These are phyloP conservation scores for Fusarium praegraminearum DNA, from an alignment of 2,329 filamentous ascomycete genomes.

Conservation along the genomic window DNA sequence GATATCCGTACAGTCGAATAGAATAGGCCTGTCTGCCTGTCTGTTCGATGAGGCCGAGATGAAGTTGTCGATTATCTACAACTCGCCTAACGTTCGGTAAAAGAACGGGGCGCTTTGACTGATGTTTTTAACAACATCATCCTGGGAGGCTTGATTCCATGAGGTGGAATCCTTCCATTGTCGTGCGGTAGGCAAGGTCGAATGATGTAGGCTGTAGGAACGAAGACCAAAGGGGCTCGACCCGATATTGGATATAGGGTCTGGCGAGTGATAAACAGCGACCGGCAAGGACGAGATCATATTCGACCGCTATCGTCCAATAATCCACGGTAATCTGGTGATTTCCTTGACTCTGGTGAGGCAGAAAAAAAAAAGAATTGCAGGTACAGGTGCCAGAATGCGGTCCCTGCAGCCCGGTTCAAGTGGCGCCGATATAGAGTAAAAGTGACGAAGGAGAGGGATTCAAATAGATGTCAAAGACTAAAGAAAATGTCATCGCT, in stretches of 20 bases:
- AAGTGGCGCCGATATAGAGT: conserved; percentile 7
- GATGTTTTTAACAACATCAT: conserved; percentile 13
- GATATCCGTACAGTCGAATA: background rate
- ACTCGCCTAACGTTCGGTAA: conserved; percentile 31
- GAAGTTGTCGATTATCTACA: conserved; percentile 11
- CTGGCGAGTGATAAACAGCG: conserved; percentile 1
- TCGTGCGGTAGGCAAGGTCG: conserved; percentile 27
- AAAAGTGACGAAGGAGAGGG: background rate
- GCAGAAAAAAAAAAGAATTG: background rate
- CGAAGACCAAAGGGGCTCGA: conserved; percentile 12
- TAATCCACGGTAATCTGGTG: conserved; percentile 4
- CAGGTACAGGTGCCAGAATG: conserved; percentile 5
- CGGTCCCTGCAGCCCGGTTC: conserved; percentile 15
- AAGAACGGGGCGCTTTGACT: conserved; percentile 31
- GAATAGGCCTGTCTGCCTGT: background rate
- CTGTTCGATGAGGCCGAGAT: background rate
- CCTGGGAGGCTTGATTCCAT: conserved; percentile 21
- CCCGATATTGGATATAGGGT: conserved; percentile 10
- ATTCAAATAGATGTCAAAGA: background rate
- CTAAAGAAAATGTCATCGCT: conserved; percentile 1
- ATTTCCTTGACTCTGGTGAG: conserved; percentile 9
- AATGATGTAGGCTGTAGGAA: conserved; percentile 24
- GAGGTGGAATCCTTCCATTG: conserved; percentile 26
- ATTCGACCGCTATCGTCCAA: background rate
- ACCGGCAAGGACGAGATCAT: background rate